These are phyloP conservation scores for Lithospermum erythrorhizon DNA, from an alignment of 257 asterid species.

Conservation along the genomic window DNA sequence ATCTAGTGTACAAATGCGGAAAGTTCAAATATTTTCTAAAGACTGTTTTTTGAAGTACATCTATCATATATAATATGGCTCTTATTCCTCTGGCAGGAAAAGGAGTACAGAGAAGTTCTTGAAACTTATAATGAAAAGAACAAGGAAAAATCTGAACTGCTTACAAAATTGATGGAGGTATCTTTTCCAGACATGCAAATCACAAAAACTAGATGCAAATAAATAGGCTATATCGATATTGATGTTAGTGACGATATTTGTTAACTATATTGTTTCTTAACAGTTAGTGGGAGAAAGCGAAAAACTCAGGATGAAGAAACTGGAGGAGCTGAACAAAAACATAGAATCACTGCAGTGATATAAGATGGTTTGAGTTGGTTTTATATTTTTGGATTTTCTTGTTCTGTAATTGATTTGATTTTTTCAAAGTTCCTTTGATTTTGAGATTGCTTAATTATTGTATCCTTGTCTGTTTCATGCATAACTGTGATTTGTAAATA, in stretches of 20 bases:
- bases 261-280: neutral
- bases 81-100: slow-evolving; percentile 36
- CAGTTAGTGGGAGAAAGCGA: slow-evolving; percentile 87
- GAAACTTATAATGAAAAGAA: slow-evolving; percentile 68
- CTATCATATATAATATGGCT: no score
- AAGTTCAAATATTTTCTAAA: no score
- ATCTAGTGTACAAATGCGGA: no score
- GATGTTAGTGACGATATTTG: no score
- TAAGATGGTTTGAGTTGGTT: neutral
- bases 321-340: slow-evolving; percentile 80
- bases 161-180: slow-evolving; percentile 75
- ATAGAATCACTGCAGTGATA: slow-evolving; percentile 39
- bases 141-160: slow-evolving; percentile 60
- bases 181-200: neutral
- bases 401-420: neutral
- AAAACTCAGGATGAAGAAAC: slow-evolving; percentile 69
- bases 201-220: neutral
- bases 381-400: neutral
- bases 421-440: neutral
- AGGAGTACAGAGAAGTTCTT: slow-evolving; percentile 66
- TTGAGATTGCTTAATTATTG: neutral
- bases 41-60: no score
- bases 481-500: neutral
- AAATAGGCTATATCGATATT: no score
- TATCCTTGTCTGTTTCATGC: neutral